Evolutionary conservation across 768 basidiomycete genomes (phyloP), one percentile per base, ranked within the genome.

Genomic region (Agrocybe chaxingu): DNA sequence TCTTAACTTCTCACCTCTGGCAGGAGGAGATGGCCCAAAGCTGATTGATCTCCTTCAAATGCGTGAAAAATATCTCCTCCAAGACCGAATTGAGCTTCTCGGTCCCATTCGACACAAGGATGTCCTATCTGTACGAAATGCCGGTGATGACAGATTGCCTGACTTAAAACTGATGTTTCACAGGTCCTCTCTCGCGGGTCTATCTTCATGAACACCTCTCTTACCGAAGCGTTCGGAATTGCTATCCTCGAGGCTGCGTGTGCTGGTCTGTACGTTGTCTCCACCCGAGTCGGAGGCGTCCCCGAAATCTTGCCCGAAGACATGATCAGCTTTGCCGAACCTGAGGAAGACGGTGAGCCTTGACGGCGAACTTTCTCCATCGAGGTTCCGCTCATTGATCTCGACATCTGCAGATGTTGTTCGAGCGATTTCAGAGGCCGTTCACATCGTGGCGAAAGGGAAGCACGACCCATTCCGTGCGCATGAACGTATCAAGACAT

Each of bases 221-320:
- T 98, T 19, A 98, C 96, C 1, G 97, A 98, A 65, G 82, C 97
- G 0, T 99, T 98, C 57, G 96, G 97, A 0, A 98, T 96, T 56
- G 91, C 89, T n/a, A 94, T 96, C 56, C 79, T 99, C 38, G 97
- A 99, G 71, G 97, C 96, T 0, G 97, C 97, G 0, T 95, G 91
- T 56, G 84, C 92, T 0, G 96, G 97, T 1, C 76, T 98, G 11
- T 96, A 96, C 62, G 88, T 98, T 44, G 96, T 98, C 43, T 87
- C 87, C 37, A 98, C 97, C 0, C 82, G 85, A 39, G 96, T 98
- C 0, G 97, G 97, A 0, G 97, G 97, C 0, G 91, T 98, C 0
- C 92, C 96, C 0, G 97, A 98, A 66, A 89, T 98, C 48, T 71
- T 99, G 10, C 97, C 97, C 0, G 73, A 84, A 51, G 92, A 96